Conservation (phyloP, 2,329 filamentous ascomycete species). For the Phialophora verrucosa region DNA sequence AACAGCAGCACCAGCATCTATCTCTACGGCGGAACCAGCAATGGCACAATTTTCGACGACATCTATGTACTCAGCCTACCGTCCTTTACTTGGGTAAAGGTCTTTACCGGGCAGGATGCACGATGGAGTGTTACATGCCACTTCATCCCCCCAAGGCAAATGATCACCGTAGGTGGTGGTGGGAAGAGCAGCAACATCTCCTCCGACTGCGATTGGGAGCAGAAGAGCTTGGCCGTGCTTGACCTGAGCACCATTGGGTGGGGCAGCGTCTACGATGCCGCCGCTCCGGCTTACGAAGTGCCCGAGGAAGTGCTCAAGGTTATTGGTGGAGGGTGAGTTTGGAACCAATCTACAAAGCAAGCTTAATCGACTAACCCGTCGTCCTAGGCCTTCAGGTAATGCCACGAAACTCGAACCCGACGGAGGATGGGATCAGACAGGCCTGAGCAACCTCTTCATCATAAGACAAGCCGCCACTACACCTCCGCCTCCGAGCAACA, state of each 20-base stretch:
- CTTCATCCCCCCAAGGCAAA: constrained; percentile 47
- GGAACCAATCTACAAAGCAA: background rate
- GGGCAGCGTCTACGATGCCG: constrained; percentile 43
- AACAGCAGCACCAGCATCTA: constrained; percentile 57
- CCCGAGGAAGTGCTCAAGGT: constrained; percentile 35
- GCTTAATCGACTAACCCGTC: background rate
- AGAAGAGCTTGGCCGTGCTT: constrained; percentile 43
- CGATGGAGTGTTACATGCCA: constrained; percentile 53
- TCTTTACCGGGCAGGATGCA: constrained; percentile 47
- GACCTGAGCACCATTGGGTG: constrained; percentile 43
- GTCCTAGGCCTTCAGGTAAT: constrained; percentile 28
- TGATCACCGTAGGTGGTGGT: constrained; percentile 51
- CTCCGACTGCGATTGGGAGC: constrained; percentile 44
- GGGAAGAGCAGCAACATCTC: constrained; percentile 33
- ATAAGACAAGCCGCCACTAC: constrained; percentile 15
- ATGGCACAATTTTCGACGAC: constrained; percentile 49
- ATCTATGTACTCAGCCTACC: constrained; percentile 55
- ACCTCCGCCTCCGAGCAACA: constrained; percentile 8
- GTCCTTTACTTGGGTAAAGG: constrained; percentile 53
- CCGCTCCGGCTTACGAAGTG: constrained; percentile 41
- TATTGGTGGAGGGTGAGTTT: constrained; percentile 42
- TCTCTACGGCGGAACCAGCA: constrained; percentile 57
- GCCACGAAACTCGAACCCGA: constrained; percentile 34
- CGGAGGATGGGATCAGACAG: constrained; percentile 33
- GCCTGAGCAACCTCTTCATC: constrained; percentile 33